These are phyloP conservation scores for Acacia pycnantha DNA, from an alignment of 331 rosid species.

Conservation along the genomic window DNA sequence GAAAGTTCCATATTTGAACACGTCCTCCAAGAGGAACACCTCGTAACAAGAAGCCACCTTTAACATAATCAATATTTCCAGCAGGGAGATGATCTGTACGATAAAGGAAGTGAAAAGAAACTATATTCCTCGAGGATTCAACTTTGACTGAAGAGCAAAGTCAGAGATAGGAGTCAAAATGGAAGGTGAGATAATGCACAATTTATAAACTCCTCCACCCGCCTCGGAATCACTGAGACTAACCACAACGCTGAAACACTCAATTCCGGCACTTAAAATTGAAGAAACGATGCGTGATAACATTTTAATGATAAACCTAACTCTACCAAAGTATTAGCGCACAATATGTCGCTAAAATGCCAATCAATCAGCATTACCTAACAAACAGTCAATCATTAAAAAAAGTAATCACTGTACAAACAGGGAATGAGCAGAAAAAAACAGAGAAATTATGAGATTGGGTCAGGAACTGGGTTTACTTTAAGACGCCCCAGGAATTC, in stretches of 20 bases:
- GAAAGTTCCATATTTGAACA: not conserved
- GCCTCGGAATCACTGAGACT: not conserved
- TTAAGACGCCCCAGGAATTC: slow-evolving; percentile 80
- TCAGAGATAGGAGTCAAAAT: not conserved
- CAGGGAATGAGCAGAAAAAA: not conserved
- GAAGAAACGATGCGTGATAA: not conserved
- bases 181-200: not conserved
- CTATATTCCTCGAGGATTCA: not conserved
- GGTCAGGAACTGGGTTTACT: slow-evolving; percentile 30
- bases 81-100: not conserved
- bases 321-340: not conserved
- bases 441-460: not conserved
- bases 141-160: not conserved
- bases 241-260: not conserved
- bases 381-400: not conserved
- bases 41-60: not conserved
- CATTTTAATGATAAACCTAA: not conserved
- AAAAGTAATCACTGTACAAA: not conserved
- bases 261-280: not conserved
- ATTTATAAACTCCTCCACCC: not conserved
- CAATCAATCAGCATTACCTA: not conserved
- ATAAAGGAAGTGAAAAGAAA: not conserved
- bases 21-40: not conserved
- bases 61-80: not conserved
- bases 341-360: not conserved